These are phyloP conservation scores for Acer negundo DNA, from an alignment of 345 rosid genomes.

Conservation along the genomic window DNA sequence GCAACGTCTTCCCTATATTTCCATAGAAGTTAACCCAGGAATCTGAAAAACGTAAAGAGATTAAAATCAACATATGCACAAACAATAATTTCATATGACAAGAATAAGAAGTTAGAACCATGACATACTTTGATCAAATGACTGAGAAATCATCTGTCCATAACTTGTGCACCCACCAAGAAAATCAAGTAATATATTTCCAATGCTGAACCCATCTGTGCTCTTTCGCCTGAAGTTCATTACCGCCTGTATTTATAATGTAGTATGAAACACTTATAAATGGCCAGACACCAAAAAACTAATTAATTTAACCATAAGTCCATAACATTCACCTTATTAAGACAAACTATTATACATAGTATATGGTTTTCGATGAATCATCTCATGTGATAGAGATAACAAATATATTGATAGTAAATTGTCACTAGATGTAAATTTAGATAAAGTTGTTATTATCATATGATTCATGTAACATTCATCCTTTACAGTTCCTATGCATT, in stretches of 20 bases:
- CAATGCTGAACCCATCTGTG: constrained; percentile 92
- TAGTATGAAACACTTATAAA: neutral
- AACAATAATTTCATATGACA: constrained; percentile 6
- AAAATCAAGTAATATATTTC: constrained; percentile 87
- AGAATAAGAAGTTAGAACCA: constrained; percentile 13
- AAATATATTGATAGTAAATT: neutral
- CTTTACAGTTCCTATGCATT: neutral
- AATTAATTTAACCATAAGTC: neutral
- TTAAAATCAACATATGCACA: constrained; percentile 11
- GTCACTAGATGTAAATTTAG: neutral
- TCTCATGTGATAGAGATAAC: neutral
- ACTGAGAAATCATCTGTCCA: constrained; percentile 71
- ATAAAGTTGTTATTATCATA: neutral
- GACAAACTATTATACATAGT: neutral
- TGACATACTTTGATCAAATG: constrained; percentile 76
- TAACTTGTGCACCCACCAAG: constrained; percentile 71
- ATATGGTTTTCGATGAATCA: neutral
- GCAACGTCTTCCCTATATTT: constrained; percentile 83
- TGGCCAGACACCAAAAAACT: constrained; percentile 3
- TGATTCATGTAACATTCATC: neutral
- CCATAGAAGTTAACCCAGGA: constrained; percentile 98
- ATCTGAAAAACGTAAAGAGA: constrained; percentile 44
- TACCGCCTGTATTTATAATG: constrained; percentile 48
- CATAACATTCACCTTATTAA: neutral
- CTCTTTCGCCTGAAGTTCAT: constrained; percentile 87